Percentiles rank a stretch among this genome's conserved stretches.
Conservation (phyloP, 1,284 basidiomycete genomes). For the Porogramme epimiltina region DNA sequence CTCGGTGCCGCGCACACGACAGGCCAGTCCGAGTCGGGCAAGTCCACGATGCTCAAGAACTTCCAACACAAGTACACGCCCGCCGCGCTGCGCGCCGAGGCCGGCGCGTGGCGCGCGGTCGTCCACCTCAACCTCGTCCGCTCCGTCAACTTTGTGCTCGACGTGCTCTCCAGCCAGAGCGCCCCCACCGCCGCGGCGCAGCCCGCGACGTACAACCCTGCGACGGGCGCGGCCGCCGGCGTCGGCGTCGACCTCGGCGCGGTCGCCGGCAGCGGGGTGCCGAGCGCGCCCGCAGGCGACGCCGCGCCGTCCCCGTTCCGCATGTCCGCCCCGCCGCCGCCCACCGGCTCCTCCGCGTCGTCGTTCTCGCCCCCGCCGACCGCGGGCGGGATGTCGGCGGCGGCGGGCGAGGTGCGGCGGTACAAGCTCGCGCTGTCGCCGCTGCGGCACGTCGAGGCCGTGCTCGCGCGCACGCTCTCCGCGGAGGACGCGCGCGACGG, state of each 20-base stretch:
- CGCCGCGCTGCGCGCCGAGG: slow-evolving; percentile 54
- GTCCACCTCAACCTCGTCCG: slow-evolving; percentile 64
- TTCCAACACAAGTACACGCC: slow-evolving; percentile 63
- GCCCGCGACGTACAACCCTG: not conserved
- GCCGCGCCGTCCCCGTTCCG: too few species aligned
- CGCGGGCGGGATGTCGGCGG: too few species aligned
- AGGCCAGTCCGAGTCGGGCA: slow-evolving; percentile 69
- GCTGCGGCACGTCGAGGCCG: slow-evolving; percentile 53
- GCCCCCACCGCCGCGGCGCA: not conserved
- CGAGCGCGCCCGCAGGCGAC: too few species aligned
- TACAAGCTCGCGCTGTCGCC: slow-evolving; percentile 52
- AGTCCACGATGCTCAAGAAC: slow-evolving; percentile 65
- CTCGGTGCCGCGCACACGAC: not conserved
- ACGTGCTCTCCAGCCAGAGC: slow-evolving; percentile 34
- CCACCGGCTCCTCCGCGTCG: too few species aligned
- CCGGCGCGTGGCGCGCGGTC: slow-evolving; percentile 57
- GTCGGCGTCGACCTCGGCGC: not conserved
- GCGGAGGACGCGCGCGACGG: slow-evolving; percentile 15
- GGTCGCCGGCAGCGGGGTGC: too few species aligned
- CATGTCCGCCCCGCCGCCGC: too few species aligned
- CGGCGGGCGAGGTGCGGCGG: slow-evolving; percentile 42
- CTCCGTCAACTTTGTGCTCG: slow-evolving; percentile 58
- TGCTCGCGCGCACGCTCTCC: slow-evolving; percentile 35
- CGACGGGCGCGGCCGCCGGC: not conserved
- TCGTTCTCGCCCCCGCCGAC: too few species aligned